These are phyloP conservation scores for Trichoderma atroviride DNA, from an alignment of 2,329 filamentous ascomycete genomes.

Conservation along the genomic window DNA sequence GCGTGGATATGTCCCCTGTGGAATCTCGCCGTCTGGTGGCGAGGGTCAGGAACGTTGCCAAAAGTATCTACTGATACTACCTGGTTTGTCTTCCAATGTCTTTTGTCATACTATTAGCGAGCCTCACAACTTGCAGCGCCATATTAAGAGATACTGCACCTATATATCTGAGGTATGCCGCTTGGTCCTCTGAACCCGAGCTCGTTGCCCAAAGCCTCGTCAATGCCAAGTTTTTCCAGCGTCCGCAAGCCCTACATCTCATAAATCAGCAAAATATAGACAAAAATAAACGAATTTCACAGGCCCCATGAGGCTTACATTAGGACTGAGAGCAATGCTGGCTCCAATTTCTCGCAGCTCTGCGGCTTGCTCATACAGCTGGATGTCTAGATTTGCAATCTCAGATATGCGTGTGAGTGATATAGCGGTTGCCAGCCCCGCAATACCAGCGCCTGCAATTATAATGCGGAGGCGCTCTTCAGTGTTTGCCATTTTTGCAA, in stretches of 20 bases:
- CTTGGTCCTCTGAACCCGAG: conserved; percentile 43
- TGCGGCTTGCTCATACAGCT: conserved; percentile 52
- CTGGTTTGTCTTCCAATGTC: conserved; percentile 50
- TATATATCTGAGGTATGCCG: conserved; percentile 23
- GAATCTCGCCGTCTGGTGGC: conserved; percentile 49
- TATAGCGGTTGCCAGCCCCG: conserved; percentile 50
- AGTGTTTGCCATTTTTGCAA: not conserved
- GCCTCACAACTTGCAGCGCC: no score
- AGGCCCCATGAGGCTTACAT: conserved; percentile 32
- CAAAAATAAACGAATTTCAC: conserved; percentile 26
- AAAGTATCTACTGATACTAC: conserved; percentile 49
- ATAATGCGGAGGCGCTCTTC: conserved; percentile 22
- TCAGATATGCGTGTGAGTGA: conserved; percentile 45
- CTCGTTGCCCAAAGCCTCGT: conserved; percentile 46
- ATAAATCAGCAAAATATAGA: not conserved
- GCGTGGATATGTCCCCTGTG: conserved; percentile 53
- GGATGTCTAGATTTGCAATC: conserved; percentile 42
- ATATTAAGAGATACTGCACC: not conserved
- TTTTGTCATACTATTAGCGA: conserved; percentile 31
- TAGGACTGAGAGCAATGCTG: conserved; percentile 53
- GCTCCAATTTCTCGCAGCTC: conserved; percentile 52
- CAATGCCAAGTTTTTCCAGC: conserved; percentile 52
- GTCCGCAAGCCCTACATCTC: conserved; percentile 47
- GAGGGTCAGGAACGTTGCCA: conserved; percentile 40
- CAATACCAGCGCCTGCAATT: conserved; percentile 31